Conservation (phyloP, 1,284 basidiomycete species). For the Anthracocystis panici-leucophaei region DNA sequence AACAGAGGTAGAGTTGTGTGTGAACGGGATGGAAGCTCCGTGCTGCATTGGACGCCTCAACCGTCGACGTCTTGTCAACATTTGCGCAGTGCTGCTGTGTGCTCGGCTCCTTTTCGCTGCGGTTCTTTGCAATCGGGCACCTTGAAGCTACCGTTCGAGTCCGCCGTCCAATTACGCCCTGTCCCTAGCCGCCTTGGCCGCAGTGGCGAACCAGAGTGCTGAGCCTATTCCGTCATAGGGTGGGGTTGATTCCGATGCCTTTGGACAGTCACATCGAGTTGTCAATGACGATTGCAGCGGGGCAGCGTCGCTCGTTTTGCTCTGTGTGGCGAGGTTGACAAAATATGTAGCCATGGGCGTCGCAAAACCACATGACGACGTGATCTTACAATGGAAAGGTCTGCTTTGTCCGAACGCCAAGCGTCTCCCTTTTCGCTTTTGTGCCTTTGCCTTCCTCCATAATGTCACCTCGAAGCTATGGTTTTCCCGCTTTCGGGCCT, state of each 20-base stretch:
- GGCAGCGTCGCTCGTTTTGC: background rate
- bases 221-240: background rate
- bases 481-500: background rate
- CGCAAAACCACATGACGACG: constrained; percentile 26
- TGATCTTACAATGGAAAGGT: constrained; percentile 14
- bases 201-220: background rate
- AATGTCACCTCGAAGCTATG: constrained; percentile 8
- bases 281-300: background rate
- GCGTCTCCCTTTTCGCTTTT: background rate
- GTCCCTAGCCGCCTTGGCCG: constrained; percentile 9
- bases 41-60: background rate
- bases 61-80: background rate
- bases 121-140: background rate
- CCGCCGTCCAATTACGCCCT: constrained; percentile 18
- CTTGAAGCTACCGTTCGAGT: background rate
- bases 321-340: background rate
- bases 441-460: background rate
- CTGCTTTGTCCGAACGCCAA: constrained; percentile 10
- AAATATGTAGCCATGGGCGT: constrained; percentile 23
- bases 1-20: background rate
- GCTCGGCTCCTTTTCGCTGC: background rate
- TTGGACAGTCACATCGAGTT: background rate
- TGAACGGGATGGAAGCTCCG: background rate
- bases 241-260: background rate
- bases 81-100: background rate